Evolutionary conservation across 2,329 filamentous ascomycete genomes (phyloP), one percentile per base, ranked within the genome.

Genomic region (Ilyonectria mors-panacis): DNA sequence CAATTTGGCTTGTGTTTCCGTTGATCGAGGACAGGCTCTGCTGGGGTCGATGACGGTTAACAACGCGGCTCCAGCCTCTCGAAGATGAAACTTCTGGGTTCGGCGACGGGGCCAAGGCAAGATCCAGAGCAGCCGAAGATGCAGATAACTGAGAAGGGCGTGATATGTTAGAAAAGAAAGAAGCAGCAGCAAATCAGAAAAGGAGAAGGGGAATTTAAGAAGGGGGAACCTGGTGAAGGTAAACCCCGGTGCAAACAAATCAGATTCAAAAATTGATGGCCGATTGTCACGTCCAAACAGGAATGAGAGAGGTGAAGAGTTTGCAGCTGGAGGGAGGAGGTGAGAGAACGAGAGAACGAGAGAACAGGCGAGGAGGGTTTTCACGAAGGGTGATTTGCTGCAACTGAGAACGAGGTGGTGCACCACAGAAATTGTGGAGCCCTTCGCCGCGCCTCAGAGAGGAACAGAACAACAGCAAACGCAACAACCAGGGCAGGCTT

Each of bases 51-150:
- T 93, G 91, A 77, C 90, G 91, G 78, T 87, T 87, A 79, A 91
- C 87, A 73, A 86, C 76, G 70, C 75, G 85, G 74, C 86, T 87
- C 87, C 91, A 93, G 72, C 86, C 85, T 82, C 85, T 83, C 59
- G 78, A 75, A 54, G 80, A 75, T 44, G 79, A 68, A 55, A 79
- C 76, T 70, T 94, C 90, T 65, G 89, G 87, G 70, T 87, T 90
- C 53, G 90, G 88, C 66, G 88, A 90, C 68, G 90, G 90, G 56
- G 91, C 90, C 67, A 91, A 87, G 64, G 93, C 92, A 78, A 97
- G 87, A 81, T 97, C 94, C 77, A 95, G 87, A 59, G 94, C 92
- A 78, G 93, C 91, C 73, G 93, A 94, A 69, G 93, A 94, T 62
- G 93, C 90, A 79, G 93, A 94, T 68, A 95, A 85, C 90, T 96